phyloP scores from a whole-genome alignment of 805 yeast genomes.

The Alloascoidea africana region DNA sequence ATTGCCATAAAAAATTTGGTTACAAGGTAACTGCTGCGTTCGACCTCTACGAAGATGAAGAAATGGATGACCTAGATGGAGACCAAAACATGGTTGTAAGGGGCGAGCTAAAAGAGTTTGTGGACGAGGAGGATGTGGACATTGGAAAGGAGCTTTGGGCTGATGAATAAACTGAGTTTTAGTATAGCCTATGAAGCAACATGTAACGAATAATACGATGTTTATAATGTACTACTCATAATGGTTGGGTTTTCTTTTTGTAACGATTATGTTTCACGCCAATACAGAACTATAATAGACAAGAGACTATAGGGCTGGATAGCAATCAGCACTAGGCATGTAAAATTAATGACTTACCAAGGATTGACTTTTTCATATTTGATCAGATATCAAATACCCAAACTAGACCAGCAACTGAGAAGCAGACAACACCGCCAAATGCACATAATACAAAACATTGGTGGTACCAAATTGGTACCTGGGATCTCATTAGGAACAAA shows the following conservation, averaged over 20 bases:
- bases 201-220: too few relatives aligned
- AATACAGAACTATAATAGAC: too few relatives aligned
- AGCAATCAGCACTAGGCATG: too few relatives aligned
- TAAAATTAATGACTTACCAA: too few relatives aligned
- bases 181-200: too few relatives aligned
- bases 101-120: background rate
- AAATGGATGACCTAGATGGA: background rate
- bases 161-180: too few relatives aligned
- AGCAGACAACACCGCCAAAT: conserved; percentile 22
- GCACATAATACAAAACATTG: conserved; percentile 26
- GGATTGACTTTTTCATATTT: too few relatives aligned
- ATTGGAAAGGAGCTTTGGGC: background rate
- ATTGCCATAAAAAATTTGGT: conserved; percentile 38
- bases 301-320: too few relatives aligned
- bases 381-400: too few relatives aligned
- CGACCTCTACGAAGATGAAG: background rate
- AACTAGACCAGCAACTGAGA: conserved; percentile 29
- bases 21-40: conserved; percentile 3
- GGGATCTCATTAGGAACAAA: conserved; percentile 25
- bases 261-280: too few relatives aligned
- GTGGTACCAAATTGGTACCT: conserved; percentile 24
- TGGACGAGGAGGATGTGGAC: background rate
- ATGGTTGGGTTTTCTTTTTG: too few relatives aligned
- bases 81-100: background rate
- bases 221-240: too few relatives aligned